Conservation (phyloP, 225 moss, liverwort and hornwort species). For the Pseudisothecium myosuroides region DNA sequence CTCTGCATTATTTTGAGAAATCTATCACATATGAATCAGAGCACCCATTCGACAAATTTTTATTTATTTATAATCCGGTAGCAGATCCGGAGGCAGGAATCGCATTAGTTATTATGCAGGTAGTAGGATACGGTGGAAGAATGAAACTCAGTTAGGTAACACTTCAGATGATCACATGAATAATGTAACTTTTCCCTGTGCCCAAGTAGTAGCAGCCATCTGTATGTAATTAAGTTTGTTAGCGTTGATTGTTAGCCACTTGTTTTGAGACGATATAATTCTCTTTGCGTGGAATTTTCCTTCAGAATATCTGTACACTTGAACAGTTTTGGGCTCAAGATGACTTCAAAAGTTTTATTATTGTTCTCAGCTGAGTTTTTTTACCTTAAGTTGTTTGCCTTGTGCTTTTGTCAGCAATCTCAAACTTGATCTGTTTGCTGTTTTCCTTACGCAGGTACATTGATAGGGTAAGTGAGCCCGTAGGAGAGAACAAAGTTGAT, state of each 20-base stretch:
- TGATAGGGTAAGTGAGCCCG: constrained; percentile 30
- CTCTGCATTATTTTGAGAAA: not conserved
- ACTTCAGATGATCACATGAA: not conserved
- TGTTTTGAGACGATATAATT: not conserved
- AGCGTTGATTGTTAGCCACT: not conserved
- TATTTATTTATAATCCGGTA: not conserved
- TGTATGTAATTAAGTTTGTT: not conserved
- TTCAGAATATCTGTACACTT: not conserved
- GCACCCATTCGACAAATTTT: not conserved
- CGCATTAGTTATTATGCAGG: not conserved
- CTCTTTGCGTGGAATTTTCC: not conserved
- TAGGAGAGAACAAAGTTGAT: constrained; percentile 37
- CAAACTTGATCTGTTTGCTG: not conserved
- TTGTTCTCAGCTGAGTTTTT: not conserved
- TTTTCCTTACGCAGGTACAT: constrained; percentile 30
- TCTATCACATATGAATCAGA: not conserved
- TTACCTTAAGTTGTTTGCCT: not conserved
- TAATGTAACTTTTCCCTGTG: not conserved
- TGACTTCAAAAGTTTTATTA: not conserved
- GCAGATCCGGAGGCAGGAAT: not conserved
- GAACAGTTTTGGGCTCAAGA: not conserved
- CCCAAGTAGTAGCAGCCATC: not conserved
- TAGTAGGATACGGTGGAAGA: not conserved
- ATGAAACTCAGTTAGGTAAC: not conserved
- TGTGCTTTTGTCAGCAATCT: not conserved